Percentiles rank a stretch among this genome's conserved stretches.
Conservation (phyloP, 768 basidiomycete species). For the Rhodosporidiobolus odoratus region DNA sequence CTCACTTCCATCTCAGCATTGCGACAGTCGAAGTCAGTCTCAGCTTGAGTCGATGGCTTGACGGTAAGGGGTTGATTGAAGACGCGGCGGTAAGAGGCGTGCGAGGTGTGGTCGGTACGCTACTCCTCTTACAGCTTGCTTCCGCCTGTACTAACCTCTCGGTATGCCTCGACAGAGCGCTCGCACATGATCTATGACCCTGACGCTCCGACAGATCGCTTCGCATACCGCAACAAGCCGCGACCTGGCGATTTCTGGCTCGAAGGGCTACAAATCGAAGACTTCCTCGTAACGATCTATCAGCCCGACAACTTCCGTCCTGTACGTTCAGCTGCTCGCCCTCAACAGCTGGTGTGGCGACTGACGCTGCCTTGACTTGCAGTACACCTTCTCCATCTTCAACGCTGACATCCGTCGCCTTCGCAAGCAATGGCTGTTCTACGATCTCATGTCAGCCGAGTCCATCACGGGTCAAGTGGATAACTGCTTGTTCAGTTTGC, state of each 20-base stretch:
- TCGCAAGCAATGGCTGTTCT: slow-evolving; percentile 90
- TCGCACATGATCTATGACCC: slow-evolving; percentile 69
- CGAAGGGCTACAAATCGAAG: slow-evolving; percentile 81
- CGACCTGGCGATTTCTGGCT: slow-evolving; percentile 85
- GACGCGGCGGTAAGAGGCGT: slow-evolving; percentile 91
- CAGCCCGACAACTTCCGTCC: slow-evolving; percentile 90
- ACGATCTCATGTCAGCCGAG: slow-evolving; percentile 89
- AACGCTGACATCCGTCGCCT: slow-evolving; percentile 77
- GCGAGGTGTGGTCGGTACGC: slow-evolving; percentile 78
- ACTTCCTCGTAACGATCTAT: slow-evolving; percentile 86
- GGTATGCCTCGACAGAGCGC: slow-evolving; percentile 58
- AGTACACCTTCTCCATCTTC: slow-evolving; percentile 83
- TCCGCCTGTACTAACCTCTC: neutral
- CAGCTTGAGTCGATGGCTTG: slow-evolving; percentile 84
- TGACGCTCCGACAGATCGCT: slow-evolving; percentile 71
- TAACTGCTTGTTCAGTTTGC: slow-evolving; percentile 92
- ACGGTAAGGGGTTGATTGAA: slow-evolving; percentile 86
- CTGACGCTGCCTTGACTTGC: neutral
- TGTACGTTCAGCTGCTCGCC: slow-evolving; percentile 43
- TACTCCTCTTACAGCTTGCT: neutral
- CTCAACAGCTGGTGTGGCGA: slow-evolving; percentile 9
- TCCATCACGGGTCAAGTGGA: slow-evolving; percentile 96
- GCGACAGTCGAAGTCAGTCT: slow-evolving; percentile 94
- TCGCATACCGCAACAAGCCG: slow-evolving; percentile 66
- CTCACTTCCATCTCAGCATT: slow-evolving; percentile 87